A percentile compares a stretch with the other conserved stretches of the same genome.
These are phyloP conservation scores for Podospora comata DNA, from an alignment of 495 filamentous ascomycete species.

Conservation along the genomic window DNA sequence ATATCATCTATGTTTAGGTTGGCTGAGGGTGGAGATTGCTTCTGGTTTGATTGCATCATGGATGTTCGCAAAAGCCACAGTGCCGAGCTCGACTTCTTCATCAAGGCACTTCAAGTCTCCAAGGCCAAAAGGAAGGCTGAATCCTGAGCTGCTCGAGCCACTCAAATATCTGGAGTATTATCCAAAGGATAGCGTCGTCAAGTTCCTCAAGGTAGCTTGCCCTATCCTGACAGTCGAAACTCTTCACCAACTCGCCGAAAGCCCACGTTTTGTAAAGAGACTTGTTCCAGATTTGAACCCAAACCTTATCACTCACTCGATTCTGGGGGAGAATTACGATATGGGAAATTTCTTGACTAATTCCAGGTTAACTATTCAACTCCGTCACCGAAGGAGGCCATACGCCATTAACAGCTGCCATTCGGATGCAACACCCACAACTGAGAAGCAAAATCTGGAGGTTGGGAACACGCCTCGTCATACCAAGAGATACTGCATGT, in stretches of 20 bases:
- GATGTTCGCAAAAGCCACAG: neutral
- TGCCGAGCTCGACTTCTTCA: no score
- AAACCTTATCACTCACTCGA: neutral
- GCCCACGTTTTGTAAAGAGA: no score
- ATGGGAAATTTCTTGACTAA: neutral
- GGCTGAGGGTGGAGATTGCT: neutral
- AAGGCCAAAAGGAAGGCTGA: no score
- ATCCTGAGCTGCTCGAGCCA: no score
- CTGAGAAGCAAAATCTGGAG: neutral
- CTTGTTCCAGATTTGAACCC: neutral
- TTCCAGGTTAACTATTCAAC: neutral
- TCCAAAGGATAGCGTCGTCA: no score
- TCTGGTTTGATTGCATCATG: neutral
- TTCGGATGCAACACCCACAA: neutral
- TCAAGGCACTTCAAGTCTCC: no score
- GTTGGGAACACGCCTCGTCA: neutral
- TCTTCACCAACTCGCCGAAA: no score
- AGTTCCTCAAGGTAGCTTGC: no score
- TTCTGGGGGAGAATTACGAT: neutral
- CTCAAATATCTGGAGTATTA: no score
- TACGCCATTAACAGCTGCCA: neutral
- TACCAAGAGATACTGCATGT: neutral
- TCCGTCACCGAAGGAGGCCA: neutral
- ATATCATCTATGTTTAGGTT: neutral
- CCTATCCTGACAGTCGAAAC: no score